A percentile compares a stretch with the other conserved stretches of the same genome.
Conservation (phyloP, 306 rosid species). For the Ormosia emarginata region DNA sequence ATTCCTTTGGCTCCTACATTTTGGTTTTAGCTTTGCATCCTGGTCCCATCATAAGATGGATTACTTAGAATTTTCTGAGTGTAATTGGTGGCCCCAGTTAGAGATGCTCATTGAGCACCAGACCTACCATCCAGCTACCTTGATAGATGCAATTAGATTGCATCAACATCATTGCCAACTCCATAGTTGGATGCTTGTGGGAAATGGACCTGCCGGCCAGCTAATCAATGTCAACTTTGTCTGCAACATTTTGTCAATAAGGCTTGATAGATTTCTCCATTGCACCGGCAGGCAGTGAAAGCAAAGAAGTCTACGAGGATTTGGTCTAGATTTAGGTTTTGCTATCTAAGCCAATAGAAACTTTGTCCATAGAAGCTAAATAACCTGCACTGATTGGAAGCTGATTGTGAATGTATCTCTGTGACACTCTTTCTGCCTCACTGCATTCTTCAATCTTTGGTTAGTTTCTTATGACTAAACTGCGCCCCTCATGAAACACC, state of each 20-base stretch:
- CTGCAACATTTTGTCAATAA: constrained; percentile 12
- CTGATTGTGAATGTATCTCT: not conserved
- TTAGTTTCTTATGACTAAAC: constrained; percentile 5
- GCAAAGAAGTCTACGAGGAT: constrained; percentile 18
- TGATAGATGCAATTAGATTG: constrained; percentile 29
- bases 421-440: not conserved
- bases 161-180: constrained; percentile 48
- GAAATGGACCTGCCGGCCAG: constrained; percentile 34
- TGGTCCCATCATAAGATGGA: constrained; percentile 27
- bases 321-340: constrained; percentile 27
- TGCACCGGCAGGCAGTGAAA: constrained; percentile 16
- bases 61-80: constrained; percentile 20
- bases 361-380: constrained; percentile 8
- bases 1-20: constrained; percentile 1
- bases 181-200: constrained; percentile 30
- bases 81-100: constrained; percentile 33
- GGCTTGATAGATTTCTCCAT: constrained; percentile 4
- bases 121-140: constrained; percentile 41
- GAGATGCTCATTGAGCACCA: constrained; percentile 23
- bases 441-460: constrained; percentile 9
- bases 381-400: not conserved
- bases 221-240: constrained; percentile 19
- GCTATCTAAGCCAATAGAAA: constrained; percentile 26
- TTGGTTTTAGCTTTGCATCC: constrained; percentile 13
- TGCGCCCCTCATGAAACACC: not conserved